Base-by-base conservation (phyloP, 352 stramenopile genomes). In the Phytophthora melonis region DNA sequence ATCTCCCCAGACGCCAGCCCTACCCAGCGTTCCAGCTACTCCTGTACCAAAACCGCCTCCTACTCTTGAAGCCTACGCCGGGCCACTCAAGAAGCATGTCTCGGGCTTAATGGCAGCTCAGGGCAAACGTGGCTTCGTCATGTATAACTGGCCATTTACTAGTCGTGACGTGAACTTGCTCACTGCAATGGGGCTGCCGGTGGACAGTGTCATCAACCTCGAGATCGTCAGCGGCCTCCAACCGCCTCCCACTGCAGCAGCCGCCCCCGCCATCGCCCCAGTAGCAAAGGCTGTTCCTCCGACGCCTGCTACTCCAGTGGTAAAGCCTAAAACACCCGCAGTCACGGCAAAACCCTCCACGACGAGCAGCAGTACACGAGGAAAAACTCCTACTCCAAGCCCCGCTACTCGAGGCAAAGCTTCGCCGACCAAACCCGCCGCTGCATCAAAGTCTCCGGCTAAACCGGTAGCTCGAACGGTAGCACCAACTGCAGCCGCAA, bases 181-280 rank as follows among this genome's bases (percentile, higher is more conserved):
- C 23, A 89, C 82, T n/a, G 72, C 68, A 7, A 49, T 78, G 16
- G 83, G 83, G 1, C 41, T 92, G 1, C 70, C 86, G 0, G 60
- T 93, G 10, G 84, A 92, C 59, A 88, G 81, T 18, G 74, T 92
- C 9, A 62, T 92, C 4, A 84, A 92, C 10, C 56, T 93, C n/a
- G 79, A 89, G 32, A 57, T 79, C 8, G 32, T 69, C 5, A 49
- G 62, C 27, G 27, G 47, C 34, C 21, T 55, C 14, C 55, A 68
- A 5, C 41, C 52, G 2, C 7, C 68, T 8, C 27, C 25, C 3
- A 65, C 25, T 36, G 25, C 66, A 9, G n/a, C 63, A 58, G 8
- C 34, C 52, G 7, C 53, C 8, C n/a, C 30, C 53, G 14, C 58
- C n/a, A 8, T 50, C 58, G 54, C 32, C 43, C n/a, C 25, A 63